Evolutionary conservation across 2,329 filamentous ascomycete genomes (phyloP), one percentile per base, ranked within the genome.

Genomic region (Sporothrix brunneoviolacea): DNA sequence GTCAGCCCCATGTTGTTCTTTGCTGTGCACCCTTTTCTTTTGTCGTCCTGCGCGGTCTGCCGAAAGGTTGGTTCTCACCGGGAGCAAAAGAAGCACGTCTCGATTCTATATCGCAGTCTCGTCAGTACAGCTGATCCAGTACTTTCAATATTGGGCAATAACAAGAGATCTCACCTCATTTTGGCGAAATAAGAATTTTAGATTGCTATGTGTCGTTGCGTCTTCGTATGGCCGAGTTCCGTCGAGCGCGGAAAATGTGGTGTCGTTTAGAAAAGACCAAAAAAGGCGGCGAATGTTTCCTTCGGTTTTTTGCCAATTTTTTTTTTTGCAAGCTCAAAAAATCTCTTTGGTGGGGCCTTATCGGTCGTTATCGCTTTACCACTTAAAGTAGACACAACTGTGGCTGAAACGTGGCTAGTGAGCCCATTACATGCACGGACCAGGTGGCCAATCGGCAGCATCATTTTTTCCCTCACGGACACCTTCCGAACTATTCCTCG

Each of bases 31-130:
- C 10, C 3, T 54, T 79, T 74, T 66, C 80, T 82, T 58, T 73
- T 73, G 28, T 80, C 80, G 65, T 83, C 83, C 59, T 75, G 15
- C 38, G 5, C 28, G 18, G 6, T 35, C 19, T n/a, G n/a, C n/a
- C n/a, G n/a, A n/a, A n/a, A n/a, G n/a, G n/a, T n/a, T n/a, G n/a
- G n/a, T n/a, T 10, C 51, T 46, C 74, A 44, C 83, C 79, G 75
- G 56, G 79, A 83, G 68, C 84, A 88, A 66, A 87, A 86, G 64
- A 84, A 83, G 66, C 83, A 87, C 42, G 78, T 83, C 66, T 85
- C 82, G 61, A 79, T 73, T 65, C 75, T 76, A 54, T 13, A 33
- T 2, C 8, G 16, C 13, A 18, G 18, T 15, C 10, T 46, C 19
- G 1, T 30, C 27, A n/a, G 15, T 5, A 48, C 19, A 27, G 37